Percentiles rank a stretch among this genome's conserved stretches.
Evolutionary conservation across 2,329 filamentous ascomycete genomes (phyloP).

Genomic region (Fusarium nygamai): DNA sequence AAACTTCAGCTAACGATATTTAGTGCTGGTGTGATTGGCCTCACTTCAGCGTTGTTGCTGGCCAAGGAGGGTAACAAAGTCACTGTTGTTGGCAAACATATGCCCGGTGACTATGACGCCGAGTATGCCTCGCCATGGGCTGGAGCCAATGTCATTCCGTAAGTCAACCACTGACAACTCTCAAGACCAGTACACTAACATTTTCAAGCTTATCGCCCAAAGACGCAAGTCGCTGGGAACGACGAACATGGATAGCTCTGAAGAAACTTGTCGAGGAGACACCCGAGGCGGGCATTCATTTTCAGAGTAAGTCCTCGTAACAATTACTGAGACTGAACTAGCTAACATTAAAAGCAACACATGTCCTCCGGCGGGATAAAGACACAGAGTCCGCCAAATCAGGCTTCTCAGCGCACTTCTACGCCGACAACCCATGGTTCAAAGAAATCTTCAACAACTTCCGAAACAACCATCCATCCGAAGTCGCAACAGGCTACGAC

Average conservation of each 20-base stretch:
- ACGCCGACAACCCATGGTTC: constrained; percentile 76
- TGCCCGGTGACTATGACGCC: constrained; percentile 92
- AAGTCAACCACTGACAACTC: constrained; percentile 41
- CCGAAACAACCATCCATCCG: constrained; percentile 63
- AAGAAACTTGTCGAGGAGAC: constrained; percentile 68
- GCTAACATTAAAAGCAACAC: constrained; percentile 52
- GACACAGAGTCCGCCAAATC: constrained; percentile 62
- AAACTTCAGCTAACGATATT: neutral
- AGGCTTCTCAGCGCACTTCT: constrained; percentile 9
- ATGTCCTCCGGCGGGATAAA: constrained; percentile 67
- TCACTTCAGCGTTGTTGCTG: constrained; percentile 61
- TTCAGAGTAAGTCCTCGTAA: constrained; percentile 64
- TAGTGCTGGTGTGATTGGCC: constrained; percentile 62
- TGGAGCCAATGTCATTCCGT: constrained; percentile 83
- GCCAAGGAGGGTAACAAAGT: constrained; percentile 60
- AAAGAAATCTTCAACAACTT: constrained; percentile 77
- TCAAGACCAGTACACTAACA: neutral
- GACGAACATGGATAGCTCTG: constrained; percentile 71
- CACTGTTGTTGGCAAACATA: constrained; percentile 84
- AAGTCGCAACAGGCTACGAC: constrained; percentile 72
- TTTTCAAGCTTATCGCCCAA: constrained; percentile 47
- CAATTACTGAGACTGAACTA: fast-evolving
- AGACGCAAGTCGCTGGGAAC: constrained; percentile 65
- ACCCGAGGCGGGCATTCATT: constrained; percentile 83
- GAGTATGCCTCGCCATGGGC: constrained; percentile 93